phyloP scores from a whole-genome alignment of 768 basidiomycete genomes.

The Rhodotorula paludigena region DNA sequence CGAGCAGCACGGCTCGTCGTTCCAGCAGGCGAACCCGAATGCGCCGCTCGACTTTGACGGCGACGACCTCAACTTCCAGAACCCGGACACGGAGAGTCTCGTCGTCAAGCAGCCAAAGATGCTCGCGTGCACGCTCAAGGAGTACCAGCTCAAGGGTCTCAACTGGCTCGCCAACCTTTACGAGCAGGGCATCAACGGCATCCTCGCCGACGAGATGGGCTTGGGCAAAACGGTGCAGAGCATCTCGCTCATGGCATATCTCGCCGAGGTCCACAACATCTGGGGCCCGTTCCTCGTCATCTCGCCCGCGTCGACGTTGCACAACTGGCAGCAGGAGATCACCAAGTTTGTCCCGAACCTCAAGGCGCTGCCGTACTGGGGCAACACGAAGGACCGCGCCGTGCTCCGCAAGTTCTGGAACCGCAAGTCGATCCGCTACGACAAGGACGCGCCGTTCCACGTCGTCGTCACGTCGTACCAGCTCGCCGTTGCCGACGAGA shows the following conservation, averaged over 20 bases:
- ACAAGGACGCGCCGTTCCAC: slow-evolving; percentile 92
- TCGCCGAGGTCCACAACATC: slow-evolving; percentile 94
- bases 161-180: slow-evolving; percentile 97
- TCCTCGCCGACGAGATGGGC: slow-evolving; percentile 93
- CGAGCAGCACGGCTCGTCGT: slow-evolving; percentile 58
- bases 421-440: slow-evolving; percentile 91
- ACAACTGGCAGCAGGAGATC: slow-evolving; percentile 99
- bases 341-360: slow-evolving; percentile 89
- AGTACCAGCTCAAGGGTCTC: slow-evolving; percentile 95
- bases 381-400: slow-evolving; percentile 88
- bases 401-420: slow-evolving; percentile 97
- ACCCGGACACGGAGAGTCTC: slow-evolving; percentile 80
- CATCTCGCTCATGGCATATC: slow-evolving; percentile 88
- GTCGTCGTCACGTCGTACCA: slow-evolving; percentile 96
- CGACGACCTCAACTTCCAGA: slow-evolving; percentile 98
- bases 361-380: slow-evolving; percentile 97
- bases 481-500: slow-evolving; percentile 89
- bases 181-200: slow-evolving; percentile 99
- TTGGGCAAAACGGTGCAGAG: slow-evolving; percentile 77
- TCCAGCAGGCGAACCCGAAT: not conserved
- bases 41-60: slow-evolving; percentile 59
- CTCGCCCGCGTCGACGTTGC: slow-evolving; percentile 91
- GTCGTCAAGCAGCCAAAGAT: slow-evolving; percentile 89
- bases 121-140: slow-evolving; percentile 93
- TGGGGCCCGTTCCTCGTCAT: slow-evolving; percentile 99